Evolutionary conservation across 257 asterid genomes (phyloP), one percentile per base, ranked within the genome.

Genomic region (Mentha longifolia): DNA sequence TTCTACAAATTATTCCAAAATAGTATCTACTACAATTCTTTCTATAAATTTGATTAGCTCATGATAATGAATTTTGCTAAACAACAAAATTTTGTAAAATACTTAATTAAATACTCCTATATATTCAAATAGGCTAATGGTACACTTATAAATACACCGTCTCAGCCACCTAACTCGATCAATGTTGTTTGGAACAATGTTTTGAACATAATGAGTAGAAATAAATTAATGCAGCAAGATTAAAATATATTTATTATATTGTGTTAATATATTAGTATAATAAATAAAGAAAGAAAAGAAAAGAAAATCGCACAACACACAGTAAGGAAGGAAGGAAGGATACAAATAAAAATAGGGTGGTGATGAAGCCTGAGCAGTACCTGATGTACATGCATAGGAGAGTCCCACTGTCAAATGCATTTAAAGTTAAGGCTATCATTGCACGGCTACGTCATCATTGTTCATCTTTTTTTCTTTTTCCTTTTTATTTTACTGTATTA

Each of bases 391-490:
- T 77, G 79, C 81, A 72, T 60, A 51, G 57, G 46, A 51, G 71
- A 69, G 82, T 59, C 79, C 82, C 80, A 79, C 87, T 84, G 84
- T 74, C 82, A 68, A 74, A 42, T 68, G 76, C 86, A 82, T 81
- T 85, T 79, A 85, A 74, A 61, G 71, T n/a, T 56, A 17, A 33
- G 46, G 82, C 72, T 67, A 87, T 87, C 87, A 87, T 87, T 87
- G 71, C 89, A 80, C 78, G 45, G 56, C 58, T 71, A 78, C 90
- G 84, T 85, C 89, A 83, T 85, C 85, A 81, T 81, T 81, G 81
- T 75, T 47, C 9, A 6, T 13, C 0, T n/a, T 22, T n/a, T 3
- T 13, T 25, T 30, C 9, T 22, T 20, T 57, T 70, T 7, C 2
- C 31, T 22, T 0, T 19, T 19, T 3, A 9, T 47, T 9, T 5